Evolutionary conservation across 352 stramenopile species (phyloP).

Genomic region (Phytophthora nicotianae): DNA sequence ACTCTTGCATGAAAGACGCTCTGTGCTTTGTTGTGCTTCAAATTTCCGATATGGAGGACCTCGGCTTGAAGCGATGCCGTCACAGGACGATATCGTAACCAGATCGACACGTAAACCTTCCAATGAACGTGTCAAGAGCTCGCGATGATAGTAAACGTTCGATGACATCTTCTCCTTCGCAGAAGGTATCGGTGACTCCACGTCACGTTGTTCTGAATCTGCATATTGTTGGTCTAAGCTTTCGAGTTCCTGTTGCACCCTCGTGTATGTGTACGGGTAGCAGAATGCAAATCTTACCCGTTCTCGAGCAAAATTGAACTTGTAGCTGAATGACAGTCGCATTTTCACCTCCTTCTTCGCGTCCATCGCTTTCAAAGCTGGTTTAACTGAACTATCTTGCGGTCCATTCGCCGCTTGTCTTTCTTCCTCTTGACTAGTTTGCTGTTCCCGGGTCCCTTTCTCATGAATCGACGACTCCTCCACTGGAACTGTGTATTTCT

Average conservation of each 20-base stretch:
- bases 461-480: background rate
- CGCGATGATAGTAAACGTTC: constrained; percentile 84
- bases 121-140: constrained; percentile 74
- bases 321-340: constrained; percentile 62
- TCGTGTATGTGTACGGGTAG: constrained; percentile 85
- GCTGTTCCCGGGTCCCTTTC: constrained; percentile 28
- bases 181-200: background rate
- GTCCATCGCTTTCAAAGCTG: background rate
- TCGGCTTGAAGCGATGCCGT: constrained; percentile 38
- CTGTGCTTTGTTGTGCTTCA: constrained; percentile 6
- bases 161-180: background rate
- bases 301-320: constrained; percentile 61
- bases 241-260: constrained; percentile 55
- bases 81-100: constrained; percentile 85
- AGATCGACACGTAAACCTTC: constrained; percentile 69
- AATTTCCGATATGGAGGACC: constrained; percentile 15
- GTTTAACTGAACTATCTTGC: constrained; percentile 1
- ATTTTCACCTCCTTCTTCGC: constrained; percentile 49
- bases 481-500: constrained; percentile 36
- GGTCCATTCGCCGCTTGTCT: constrained; percentile 36
- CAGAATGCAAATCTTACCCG: constrained; percentile 80
- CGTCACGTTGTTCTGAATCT: background rate
- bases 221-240: constrained; percentile 40
- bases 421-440: constrained; percentile 41
- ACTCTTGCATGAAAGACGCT: constrained; percentile 37